Evolutionary conservation across 305 asterid species (phyloP), one percentile per base, ranked within the genome.

Genomic region (Fraxinus nigra): DNA sequence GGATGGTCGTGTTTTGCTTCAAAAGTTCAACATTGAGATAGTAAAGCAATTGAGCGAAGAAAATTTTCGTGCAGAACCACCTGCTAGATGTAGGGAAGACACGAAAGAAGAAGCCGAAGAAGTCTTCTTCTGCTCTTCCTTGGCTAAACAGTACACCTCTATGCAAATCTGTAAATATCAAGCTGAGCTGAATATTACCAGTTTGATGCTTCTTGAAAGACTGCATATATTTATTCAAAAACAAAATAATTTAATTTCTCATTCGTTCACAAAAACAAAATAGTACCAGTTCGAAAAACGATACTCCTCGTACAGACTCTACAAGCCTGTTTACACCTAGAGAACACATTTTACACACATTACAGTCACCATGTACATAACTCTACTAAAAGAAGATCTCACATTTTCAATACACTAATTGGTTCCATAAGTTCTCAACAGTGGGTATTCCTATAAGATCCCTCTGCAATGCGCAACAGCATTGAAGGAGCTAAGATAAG

Each of bases 401-500:
- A 24, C 5, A 30, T 14, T 22, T 59, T 46, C 72, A 61, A 59
- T 40, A 14, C 46, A 79, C 20, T 4, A 18, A 54, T 30, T 28
- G 38, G 37, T 14, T 14, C 40, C 37, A 5, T 69, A 4, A 13
- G 40, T 69, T 69, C 75, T 11, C 40, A 30, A 24, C 8, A 10
- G 24, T 16, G 22, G 22, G 61, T 16, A n/a, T 51, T 51, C 20
- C 59, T 0, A 48, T 10, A 56, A 59, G 56, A 72, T 54, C 74
- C 51, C 76, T 30, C 51, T 2, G 78, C 59, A 46, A 30, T 35
- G 6, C 33, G 59, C 16, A 77, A 28, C 16, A 13, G 37, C 35
- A 26, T 34, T 56, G 67, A 78, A 54, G 81, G 69, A 43, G 14
- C 89, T 92, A 93, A 72, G 84, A 11, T 85, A 91, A 85, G 87